Percentiles rank a stretch among this genome's conserved stretches.
Conservation (phyloP, 257 asterid genomes). For the Thymus quinquecostatus region DNA sequence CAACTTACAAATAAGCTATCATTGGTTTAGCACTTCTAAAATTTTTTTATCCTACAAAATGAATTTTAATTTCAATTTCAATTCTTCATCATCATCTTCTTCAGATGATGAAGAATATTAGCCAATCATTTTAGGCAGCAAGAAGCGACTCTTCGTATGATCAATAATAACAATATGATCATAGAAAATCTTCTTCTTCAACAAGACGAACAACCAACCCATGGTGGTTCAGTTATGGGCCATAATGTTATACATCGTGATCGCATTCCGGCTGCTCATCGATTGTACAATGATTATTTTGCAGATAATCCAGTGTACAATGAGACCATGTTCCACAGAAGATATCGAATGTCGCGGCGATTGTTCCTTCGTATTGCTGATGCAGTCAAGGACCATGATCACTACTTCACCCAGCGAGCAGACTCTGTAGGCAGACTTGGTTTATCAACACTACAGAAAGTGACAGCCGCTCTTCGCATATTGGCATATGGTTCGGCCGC, state of each 20-base stretch:
- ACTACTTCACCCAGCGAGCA: background rate
- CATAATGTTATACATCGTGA: background rate
- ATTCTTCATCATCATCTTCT: no score
- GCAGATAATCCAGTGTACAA: background rate
- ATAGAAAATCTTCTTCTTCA: no score
- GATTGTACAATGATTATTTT: no score
- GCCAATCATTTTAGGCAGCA: no score
- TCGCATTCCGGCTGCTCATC: background rate
- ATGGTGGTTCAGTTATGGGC: background rate
- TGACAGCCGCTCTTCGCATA: background rate
- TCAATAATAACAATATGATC: no score
- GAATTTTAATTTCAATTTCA: no score
- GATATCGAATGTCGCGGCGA: background rate
- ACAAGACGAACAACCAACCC: no score
- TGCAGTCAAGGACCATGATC: background rate
- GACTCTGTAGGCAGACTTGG: background rate
- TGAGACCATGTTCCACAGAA: background rate
- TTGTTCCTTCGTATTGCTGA: background rate
- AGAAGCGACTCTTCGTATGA: no score
- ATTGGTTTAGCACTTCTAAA: no score
- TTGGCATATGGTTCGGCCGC: background rate
- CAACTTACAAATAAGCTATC: no score
- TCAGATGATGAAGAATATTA: no score
- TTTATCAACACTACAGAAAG: background rate
- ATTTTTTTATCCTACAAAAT: no score